Conservation (phyloP, 116 monocot species). For the Dioscorea cayenensis region DNA sequence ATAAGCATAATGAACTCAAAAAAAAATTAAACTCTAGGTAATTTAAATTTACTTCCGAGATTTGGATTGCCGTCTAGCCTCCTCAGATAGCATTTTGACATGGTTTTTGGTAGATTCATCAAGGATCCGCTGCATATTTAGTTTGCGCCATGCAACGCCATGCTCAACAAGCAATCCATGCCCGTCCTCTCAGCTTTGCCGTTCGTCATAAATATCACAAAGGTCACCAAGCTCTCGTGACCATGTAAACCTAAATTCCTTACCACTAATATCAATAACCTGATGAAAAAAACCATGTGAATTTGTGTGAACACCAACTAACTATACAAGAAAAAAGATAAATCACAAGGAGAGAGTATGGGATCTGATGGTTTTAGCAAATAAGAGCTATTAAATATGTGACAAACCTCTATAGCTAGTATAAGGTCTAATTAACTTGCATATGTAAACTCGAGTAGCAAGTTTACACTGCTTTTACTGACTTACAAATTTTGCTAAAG, state of each 20-base stretch:
- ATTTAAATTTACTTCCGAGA: constrained; percentile 60
- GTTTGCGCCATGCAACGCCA: constrained; percentile 84
- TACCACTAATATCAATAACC: constrained; percentile 88
- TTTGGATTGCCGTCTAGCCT: constrained; percentile 76
- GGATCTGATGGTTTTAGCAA: background rate
- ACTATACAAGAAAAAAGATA: background rate
- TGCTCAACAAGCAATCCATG: constrained; percentile 84
- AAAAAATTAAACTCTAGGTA: background rate
- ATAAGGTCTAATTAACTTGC: background rate
- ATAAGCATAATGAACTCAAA: background rate
- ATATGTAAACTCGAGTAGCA: background rate
- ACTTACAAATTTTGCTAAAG: background rate
- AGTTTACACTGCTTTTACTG: background rate
- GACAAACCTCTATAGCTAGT: background rate
- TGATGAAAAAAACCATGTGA: constrained; percentile 23
- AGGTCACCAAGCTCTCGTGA: constrained; percentile 61
- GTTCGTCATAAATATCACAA: constrained; percentile 94
- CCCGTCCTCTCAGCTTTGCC: constrained; percentile 65
- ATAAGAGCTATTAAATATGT: background rate
- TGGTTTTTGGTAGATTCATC: constrained; percentile 89
- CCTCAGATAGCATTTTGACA: constrained; percentile 93
- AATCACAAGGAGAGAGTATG: background rate
- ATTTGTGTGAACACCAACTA: background rate
- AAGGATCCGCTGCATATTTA: constrained; percentile 83
- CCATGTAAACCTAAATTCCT: constrained; percentile 94